Conservation (phyloP, 2,329 filamentous ascomycete species). For the Chaetomium sp. region DNA sequence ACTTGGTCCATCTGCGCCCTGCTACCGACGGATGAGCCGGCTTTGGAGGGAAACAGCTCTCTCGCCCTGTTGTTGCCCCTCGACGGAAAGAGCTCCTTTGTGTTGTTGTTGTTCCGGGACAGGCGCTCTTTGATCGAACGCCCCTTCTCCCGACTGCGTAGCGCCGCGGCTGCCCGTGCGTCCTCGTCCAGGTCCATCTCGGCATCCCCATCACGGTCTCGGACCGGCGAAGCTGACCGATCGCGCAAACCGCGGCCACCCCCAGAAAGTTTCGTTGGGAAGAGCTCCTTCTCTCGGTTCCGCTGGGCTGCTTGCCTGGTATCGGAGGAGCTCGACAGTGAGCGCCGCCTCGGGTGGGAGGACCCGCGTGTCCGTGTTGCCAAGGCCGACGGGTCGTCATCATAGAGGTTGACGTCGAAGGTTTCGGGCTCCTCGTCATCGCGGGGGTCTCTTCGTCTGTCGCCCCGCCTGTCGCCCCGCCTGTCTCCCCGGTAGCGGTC, state of each 20-base stretch:
- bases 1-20: constrained; percentile 43
- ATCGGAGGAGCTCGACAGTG: constrained; percentile 33
- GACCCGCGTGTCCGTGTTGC: constrained; percentile 36
- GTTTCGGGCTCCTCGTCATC: constrained; percentile 51
- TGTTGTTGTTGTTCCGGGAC: constrained; percentile 43
- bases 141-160: constrained; percentile 49
- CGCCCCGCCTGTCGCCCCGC: constrained; percentile 35
- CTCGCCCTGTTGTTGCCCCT: constrained; percentile 46
- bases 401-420: constrained; percentile 78
- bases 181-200: constrained; percentile 38
- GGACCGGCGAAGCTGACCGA: constrained; percentile 56
- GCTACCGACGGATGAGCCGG: constrained; percentile 33
- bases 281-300: constrained; percentile 65
- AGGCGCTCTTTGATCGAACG: constrained; percentile 50
- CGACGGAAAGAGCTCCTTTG: constrained; percentile 61
- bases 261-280: constrained; percentile 48
- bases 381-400: constrained; percentile 60
- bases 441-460: constrained; percentile 59
- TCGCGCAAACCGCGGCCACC: constrained; percentile 42
- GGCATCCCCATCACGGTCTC: constrained; percentile 47
- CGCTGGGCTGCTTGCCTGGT: constrained; percentile 38
- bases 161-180: constrained; percentile 38
- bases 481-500: constrained; percentile 50
- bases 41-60: constrained; percentile 61
- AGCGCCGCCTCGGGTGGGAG: constrained; percentile 33